phyloP scores from a whole-genome alignment of 2,329 filamentous ascomycete species.

The Graphium sp. region DNA sequence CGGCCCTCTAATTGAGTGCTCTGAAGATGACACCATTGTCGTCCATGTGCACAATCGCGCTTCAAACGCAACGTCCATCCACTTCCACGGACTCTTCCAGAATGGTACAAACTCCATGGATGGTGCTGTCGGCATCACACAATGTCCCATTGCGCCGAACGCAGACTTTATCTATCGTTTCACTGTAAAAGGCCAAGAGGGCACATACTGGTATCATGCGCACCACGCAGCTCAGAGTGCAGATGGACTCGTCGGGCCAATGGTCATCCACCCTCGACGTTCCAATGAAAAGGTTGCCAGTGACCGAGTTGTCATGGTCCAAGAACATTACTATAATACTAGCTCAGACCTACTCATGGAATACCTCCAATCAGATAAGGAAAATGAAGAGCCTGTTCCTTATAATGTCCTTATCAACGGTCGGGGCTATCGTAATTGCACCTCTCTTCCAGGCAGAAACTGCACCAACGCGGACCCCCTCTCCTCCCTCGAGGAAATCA shows the following conservation, averaged over 20 bases:
- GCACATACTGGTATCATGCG: conserved; percentile 45
- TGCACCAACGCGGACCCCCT: conserved; percentile 24
- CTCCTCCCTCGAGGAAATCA: conserved; percentile 22
- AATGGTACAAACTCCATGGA: conserved; percentile 61
- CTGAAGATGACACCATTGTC: conserved; percentile 55
- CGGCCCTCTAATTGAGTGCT: conserved; percentile 54
- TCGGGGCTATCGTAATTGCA: conserved; percentile 15
- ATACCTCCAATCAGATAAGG: conserved; percentile 36
- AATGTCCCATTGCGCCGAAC: conserved; percentile 49
- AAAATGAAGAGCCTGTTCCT: conserved; percentile 47
- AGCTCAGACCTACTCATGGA: conserved; percentile 29
- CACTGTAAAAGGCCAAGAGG: conserved; percentile 32
- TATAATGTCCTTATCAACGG: conserved; percentile 49
- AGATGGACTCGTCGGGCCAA: conserved; percentile 50
- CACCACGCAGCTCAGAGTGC: conserved; percentile 49
- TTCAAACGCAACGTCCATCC: conserved; percentile 48
- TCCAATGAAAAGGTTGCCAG: conserved; percentile 9
- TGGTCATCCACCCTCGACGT: conserved; percentile 41
- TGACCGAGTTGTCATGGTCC: conserved; percentile 50
- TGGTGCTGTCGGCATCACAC: conserved; percentile 49
- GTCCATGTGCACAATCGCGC: conserved; percentile 54
- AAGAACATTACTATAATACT: conserved; percentile 55
- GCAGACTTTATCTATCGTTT: conserved; percentile 51
- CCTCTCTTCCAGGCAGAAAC: conserved; percentile 17
- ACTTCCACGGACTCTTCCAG: conserved; percentile 67